These are phyloP conservation scores for Mycena epipterygia DNA, from an alignment of 768 basidiomycete genomes.

Conservation along the genomic window DNA sequence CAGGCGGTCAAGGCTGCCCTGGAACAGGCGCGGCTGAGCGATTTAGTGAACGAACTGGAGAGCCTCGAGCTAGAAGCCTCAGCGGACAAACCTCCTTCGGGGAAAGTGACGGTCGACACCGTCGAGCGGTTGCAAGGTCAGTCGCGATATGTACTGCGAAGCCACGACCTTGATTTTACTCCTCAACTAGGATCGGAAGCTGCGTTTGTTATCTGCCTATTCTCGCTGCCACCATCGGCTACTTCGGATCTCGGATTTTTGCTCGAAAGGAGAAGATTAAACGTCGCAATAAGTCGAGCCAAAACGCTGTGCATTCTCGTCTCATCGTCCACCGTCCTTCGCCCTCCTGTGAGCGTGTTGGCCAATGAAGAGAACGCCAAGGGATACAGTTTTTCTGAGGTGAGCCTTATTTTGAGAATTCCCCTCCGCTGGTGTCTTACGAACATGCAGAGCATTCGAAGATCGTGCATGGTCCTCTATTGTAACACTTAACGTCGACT, in stretches of 20 bases:
- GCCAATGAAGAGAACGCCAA: constrained; percentile 59
- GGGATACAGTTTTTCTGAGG: constrained; percentile 62
- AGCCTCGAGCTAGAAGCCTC: constrained; percentile 25
- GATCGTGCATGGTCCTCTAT: constrained; percentile 62
- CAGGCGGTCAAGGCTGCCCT: constrained; percentile 63
- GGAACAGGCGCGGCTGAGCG: constrained; percentile 25
- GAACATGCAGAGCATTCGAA: constrained; percentile 54
- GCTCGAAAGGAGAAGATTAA: constrained; percentile 62
- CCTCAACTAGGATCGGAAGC: constrained; percentile 62
- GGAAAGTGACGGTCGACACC: constrained; percentile 61
- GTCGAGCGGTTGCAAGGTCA: constrained; percentile 65
- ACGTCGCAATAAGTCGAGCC: constrained; percentile 67
- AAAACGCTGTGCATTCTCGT: constrained; percentile 65
- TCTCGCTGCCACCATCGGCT: constrained; percentile 58
- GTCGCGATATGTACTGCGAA: background rate
- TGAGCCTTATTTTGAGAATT: background rate
- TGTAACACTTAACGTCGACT: constrained; percentile 53
- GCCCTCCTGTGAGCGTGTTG: constrained; percentile 59
- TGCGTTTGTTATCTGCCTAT: constrained; percentile 65
- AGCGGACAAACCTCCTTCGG: background rate
- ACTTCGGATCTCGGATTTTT: constrained; percentile 57
- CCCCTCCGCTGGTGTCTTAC: background rate
- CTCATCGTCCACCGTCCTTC: constrained; percentile 58
- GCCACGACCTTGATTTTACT: background rate
- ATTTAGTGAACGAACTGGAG: constrained; percentile 32